Percentiles rank a stretch among this genome's conserved stretches.
Evolutionary conservation across 2,329 filamentous ascomycete species (phyloP).

Genomic region (Dactylonectria macrodidyma): DNA sequence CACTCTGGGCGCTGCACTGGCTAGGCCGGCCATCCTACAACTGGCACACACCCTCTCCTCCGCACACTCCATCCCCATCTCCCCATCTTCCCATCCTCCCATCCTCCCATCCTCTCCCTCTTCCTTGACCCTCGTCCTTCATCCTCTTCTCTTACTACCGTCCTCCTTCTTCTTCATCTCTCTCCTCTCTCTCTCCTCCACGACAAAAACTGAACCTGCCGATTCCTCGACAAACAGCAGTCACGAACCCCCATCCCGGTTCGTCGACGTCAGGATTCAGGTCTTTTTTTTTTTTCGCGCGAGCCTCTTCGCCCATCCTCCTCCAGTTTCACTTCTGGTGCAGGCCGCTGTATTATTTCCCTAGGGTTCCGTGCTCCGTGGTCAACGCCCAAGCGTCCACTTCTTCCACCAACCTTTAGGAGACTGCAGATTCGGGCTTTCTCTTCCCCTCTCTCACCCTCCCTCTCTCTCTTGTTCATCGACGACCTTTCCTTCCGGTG

Average conservation of each 20-base stretch:
- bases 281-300: slow-evolving; percentile 50
- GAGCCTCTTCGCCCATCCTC: slow-evolving; percentile 48
- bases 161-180: slow-evolving; percentile 40
- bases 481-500: slow-evolving; percentile 41
- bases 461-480: slow-evolving; percentile 31
- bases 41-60: slow-evolving; percentile 40
- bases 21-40: slow-evolving; percentile 41
- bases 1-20: slow-evolving; percentile 23
- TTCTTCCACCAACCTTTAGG: slow-evolving; percentile 35
- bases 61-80: slow-evolving; percentile 48
- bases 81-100: slow-evolving; percentile 44
- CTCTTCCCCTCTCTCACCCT: slow-evolving; percentile 29
- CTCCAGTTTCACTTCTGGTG: slow-evolving; percentile 46
- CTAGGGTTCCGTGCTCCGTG: slow-evolving; percentile 33
- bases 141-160: slow-evolving; percentile 42
- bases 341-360: slow-evolving; percentile 44
- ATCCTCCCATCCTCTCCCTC: slow-evolving; percentile 42
- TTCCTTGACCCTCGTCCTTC: slow-evolving; percentile 34
- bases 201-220: slow-evolving; percentile 56
- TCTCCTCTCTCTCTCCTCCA: slow-evolving; percentile 42
- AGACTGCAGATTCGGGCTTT: slow-evolving; percentile 36
- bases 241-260: slow-evolving; percentile 51
- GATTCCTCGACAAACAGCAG: slow-evolving; percentile 51
- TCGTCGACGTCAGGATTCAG: slow-evolving; percentile 52
- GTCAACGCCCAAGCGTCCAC: slow-evolving; percentile 31